phyloP scores from a whole-genome alignment of 441 rosid genomes.

The Codiaeum variegatum region DNA sequence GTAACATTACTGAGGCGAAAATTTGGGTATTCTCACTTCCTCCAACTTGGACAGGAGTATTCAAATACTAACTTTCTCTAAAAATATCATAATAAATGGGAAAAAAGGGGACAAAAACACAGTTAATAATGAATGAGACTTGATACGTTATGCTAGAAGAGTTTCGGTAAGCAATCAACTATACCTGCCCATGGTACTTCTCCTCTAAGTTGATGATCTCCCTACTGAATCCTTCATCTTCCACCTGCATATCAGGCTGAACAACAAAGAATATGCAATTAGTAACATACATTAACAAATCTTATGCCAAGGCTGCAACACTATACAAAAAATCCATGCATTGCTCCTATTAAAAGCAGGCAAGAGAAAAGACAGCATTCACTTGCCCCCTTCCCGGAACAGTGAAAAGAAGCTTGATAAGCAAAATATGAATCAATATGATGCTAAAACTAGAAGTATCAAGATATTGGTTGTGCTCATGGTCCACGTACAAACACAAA shows the following conservation, averaged over 20 bases:
- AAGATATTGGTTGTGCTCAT: neutral
- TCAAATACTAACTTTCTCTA: neutral
- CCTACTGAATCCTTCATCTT: slow-evolving; percentile 52
- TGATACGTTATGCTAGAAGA: slow-evolving; percentile 8
- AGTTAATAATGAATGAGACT: slow-evolving; percentile 8
- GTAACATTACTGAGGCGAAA: slow-evolving; percentile 11
- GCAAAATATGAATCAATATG: slow-evolving; percentile 8
- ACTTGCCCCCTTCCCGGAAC: neutral
- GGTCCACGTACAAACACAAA: neutral
- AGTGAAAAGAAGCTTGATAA: slow-evolving; percentile 14
- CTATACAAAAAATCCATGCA: slow-evolving; percentile 6
- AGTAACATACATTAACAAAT: slow-evolving; percentile 10
- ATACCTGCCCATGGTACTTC: slow-evolving; percentile 59
- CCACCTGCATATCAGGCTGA: slow-evolving; percentile 55
- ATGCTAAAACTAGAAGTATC: neutral
- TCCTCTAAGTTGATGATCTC: slow-evolving; percentile 61
- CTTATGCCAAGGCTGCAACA: slow-evolving; percentile 10
- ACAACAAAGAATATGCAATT: slow-evolving; percentile 28
- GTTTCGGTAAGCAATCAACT: slow-evolving; percentile 18
- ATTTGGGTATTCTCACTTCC: slow-evolving; percentile 9
- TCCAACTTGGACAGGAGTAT: neutral
- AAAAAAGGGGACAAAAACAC: slow-evolving; percentile 11
- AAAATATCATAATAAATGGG: slow-evolving; percentile 2
- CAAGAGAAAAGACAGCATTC: neutral
- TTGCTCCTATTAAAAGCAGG: neutral